Percentiles rank a stretch among this genome's conserved stretches.
Evolutionary conservation across 1,139 yeast genomes (phyloP).

Genomic region (Candida sojae): DNA sequence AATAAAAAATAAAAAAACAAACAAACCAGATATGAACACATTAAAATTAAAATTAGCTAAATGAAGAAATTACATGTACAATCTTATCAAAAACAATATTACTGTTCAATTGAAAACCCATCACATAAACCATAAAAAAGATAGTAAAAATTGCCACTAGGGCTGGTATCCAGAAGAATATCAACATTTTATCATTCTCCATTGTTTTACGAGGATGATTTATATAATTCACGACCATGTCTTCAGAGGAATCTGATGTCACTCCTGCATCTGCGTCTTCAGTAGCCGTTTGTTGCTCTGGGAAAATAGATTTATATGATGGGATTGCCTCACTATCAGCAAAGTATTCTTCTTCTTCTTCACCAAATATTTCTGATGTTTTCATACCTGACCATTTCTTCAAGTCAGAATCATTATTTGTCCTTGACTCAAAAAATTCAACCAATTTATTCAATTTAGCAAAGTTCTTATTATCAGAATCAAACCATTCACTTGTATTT

Average conservation of each 20-base stretch:
- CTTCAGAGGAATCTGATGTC: slow-evolving; percentile 53
- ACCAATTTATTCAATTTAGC: slow-evolving; percentile 48
- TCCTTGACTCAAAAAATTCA: slow-evolving; percentile 51
- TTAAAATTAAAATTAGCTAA: slow-evolving; percentile 3
- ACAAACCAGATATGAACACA: background rate
- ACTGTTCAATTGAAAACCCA: slow-evolving; percentile 47
- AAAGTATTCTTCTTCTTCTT: slow-evolving; percentile 6
- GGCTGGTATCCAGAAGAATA: slow-evolving; percentile 86
- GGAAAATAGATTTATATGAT: slow-evolving; percentile 3
- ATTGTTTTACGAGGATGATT: slow-evolving; percentile 64
- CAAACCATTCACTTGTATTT: slow-evolving; percentile 44
- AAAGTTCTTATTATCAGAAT: slow-evolving; percentile 48
- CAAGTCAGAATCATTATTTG: slow-evolving; percentile 45
- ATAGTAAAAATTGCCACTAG: slow-evolving; percentile 54
- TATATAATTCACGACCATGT: slow-evolving; percentile 55
- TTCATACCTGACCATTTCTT: slow-evolving; percentile 5
- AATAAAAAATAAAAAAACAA: background rate
- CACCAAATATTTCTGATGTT: slow-evolving; percentile 5
- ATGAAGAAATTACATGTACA: slow-evolving; percentile 1
- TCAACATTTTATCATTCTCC: slow-evolving; percentile 80
- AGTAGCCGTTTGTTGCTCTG: slow-evolving; percentile 5
- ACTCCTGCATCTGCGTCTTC: slow-evolving; percentile 21
- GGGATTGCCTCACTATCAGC: slow-evolving; percentile 6
- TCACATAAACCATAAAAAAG: slow-evolving; percentile 49
- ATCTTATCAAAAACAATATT: slow-evolving; percentile 10